phyloP scores from a whole-genome alignment of 768 basidiomycete species.

The Suillus americanus region DNA sequence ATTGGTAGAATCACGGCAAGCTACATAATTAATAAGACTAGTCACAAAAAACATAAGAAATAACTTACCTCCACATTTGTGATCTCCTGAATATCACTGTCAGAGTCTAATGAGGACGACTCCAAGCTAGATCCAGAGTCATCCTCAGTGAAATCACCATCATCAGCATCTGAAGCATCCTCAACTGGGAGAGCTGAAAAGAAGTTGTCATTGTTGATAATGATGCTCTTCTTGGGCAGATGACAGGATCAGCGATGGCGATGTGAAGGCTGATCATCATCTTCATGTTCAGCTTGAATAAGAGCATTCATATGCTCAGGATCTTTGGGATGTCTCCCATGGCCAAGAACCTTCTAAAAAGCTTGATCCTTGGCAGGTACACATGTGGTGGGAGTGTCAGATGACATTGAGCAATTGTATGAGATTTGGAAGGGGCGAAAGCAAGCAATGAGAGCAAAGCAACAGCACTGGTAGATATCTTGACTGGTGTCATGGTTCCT shows the following conservation, averaged over 20 bases:
- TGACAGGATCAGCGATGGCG: not conserved
- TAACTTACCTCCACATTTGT: too few species aligned
- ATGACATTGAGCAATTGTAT: not conserved
- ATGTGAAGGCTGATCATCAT: not conserved
- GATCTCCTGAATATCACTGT: too few species aligned
- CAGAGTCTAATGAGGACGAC: too few species aligned
- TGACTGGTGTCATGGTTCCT: too few species aligned
- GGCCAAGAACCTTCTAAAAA: not conserved
- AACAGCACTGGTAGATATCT: too few species aligned
- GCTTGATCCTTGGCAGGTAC: not conserved
- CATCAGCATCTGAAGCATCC: too few species aligned
- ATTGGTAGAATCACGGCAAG: too few species aligned
- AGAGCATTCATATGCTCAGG: not conserved
- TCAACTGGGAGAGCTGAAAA: not conserved
- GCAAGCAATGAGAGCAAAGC: too few species aligned
- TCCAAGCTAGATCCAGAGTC: too few species aligned
- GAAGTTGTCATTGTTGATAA: not conserved
- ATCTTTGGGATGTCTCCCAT: not conserved
- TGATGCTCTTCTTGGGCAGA: not conserved
- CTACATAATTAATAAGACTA: too few species aligned
- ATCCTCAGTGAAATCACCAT: too few species aligned
- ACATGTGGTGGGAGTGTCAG: not conserved
- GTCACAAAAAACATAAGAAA: too few species aligned
- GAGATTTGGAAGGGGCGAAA: not conserved
- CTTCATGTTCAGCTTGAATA: not conserved